These are phyloP conservation scores for Metarhizium brunneum DNA, from an alignment of 2,329 filamentous ascomycete genomes.

Conservation along the genomic window DNA sequence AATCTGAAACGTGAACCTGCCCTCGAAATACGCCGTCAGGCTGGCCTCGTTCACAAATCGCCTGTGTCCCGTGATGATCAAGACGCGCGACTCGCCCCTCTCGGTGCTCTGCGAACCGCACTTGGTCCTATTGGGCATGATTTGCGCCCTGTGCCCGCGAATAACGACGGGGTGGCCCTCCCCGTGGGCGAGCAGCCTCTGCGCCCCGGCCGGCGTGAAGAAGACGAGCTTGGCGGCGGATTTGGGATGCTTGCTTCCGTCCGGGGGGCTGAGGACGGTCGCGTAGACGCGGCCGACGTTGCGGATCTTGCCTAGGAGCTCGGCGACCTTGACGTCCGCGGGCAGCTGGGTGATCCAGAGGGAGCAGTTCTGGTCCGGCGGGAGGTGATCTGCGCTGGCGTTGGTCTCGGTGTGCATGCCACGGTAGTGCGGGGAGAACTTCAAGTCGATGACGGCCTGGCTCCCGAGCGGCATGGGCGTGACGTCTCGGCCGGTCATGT, in stretches of 20 bases:
- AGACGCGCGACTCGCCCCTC: slow-evolving; percentile 33
- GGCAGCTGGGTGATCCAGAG: slow-evolving; percentile 46
- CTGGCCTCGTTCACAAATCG: slow-evolving; percentile 31
- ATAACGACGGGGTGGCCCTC: slow-evolving; percentile 25
- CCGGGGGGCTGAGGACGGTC: slow-evolving; percentile 40
- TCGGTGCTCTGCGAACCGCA: slow-evolving; percentile 20
- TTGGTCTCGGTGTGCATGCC: slow-evolving; percentile 27
- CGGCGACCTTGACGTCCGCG: slow-evolving; percentile 27
- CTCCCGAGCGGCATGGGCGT: slow-evolving; percentile 4
- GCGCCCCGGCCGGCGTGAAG: slow-evolving; percentile 31
- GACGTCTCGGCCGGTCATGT: slow-evolving; percentile 6
- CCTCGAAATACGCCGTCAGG: slow-evolving; percentile 31
- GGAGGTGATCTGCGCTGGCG: slow-evolving; percentile 23
- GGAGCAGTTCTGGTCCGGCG: slow-evolving; percentile 33
- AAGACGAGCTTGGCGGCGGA: slow-evolving; percentile 43
- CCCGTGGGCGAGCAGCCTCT: slow-evolving; percentile 15
- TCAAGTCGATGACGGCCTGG: slow-evolving; percentile 1
- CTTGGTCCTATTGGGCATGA: slow-evolving; percentile 40
- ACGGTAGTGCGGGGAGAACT: slow-evolving; percentile 26
- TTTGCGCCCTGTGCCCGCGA: slow-evolving; percentile 24
- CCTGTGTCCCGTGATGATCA: slow-evolving; percentile 38
- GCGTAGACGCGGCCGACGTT: slow-evolving; percentile 41
- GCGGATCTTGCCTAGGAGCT: slow-evolving; percentile 35
- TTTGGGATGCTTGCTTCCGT: slow-evolving; percentile 23
- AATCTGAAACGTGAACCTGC: slow-evolving; percentile 36